Percentiles rank a stretch among this genome's conserved stretches.
Evolutionary conservation across 805 yeast genomes (phyloP).

Genomic region (Candida loeiensis): DNA sequence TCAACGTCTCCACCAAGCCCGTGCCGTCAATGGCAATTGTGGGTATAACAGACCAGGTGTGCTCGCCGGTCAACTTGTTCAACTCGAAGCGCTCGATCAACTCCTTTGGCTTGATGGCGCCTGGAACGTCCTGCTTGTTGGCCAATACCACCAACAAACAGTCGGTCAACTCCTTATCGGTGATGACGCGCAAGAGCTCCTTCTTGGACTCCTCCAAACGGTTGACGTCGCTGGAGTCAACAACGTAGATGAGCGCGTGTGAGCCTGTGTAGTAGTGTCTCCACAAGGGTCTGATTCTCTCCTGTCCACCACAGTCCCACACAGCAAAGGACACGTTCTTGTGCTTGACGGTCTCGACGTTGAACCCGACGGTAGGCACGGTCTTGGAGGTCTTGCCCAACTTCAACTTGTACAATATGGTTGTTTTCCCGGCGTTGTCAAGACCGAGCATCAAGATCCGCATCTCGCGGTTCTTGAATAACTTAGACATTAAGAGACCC

Average conservation of each 20-base stretch:
- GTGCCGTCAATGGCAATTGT: conserved; percentile 88
- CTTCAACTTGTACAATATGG: conserved; percentile 80
- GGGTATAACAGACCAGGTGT: conserved; percentile 89
- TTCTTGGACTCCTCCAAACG: conserved; percentile 74
- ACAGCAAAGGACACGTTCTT: conserved; percentile 80
- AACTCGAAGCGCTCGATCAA: conserved; percentile 70
- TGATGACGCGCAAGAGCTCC: conserved; percentile 73
- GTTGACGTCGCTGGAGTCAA: conserved; percentile 72
- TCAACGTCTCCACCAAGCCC: conserved; percentile 81
- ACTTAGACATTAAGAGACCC: conserved; percentile 23
- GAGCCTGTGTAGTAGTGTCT: conserved; percentile 94
- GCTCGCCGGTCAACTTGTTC: conserved; percentile 53
- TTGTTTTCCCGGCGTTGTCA: conserved; percentile 92
- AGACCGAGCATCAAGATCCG: conserved; percentile 91
- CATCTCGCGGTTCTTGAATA: conserved; percentile 84
- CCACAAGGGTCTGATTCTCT: conserved; percentile 88
- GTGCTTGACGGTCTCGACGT: conserved; percentile 81
- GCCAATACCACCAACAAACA: conserved; percentile 83
- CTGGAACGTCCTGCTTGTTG: conserved; percentile 77
- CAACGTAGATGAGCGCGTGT: conserved; percentile 85
- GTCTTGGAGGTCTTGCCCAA: conserved; percentile 71
- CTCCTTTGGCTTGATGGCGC: conserved; percentile 74
- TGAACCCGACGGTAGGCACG: conserved; percentile 92
- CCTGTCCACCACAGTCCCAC: conserved; percentile 98
- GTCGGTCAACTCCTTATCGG: conserved; percentile 78